Percentiles rank a stretch among this genome's conserved stretches.
phyloP scores from a whole-genome alignment of 208 protist genomes.

The Acanthamoeba culbertsoni region DNA sequence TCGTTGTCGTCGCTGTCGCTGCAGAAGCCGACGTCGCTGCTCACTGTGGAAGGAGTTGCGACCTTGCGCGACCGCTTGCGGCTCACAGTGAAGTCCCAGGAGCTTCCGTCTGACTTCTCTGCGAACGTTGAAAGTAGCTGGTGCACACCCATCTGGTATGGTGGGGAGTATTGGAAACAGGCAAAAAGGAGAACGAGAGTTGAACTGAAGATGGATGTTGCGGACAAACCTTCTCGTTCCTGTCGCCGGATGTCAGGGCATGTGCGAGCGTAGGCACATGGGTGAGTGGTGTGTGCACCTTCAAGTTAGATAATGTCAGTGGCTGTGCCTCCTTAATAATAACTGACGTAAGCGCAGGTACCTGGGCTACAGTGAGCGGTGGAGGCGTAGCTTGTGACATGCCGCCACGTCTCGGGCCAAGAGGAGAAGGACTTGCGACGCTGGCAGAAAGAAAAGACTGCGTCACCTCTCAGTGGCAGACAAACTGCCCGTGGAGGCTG shows the following conservation, averaged over 20 bases:
- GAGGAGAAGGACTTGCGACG: too few species aligned
- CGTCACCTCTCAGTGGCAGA: too few species aligned
- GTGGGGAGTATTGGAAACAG: neutral
- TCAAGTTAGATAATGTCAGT: neutral
- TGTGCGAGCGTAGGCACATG: neutral
- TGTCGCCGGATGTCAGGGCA: neutral
- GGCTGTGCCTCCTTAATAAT: too few species aligned
- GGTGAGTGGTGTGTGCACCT: neutral
- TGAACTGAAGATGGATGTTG: neutral
- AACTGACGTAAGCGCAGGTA: neutral
- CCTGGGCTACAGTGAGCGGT: neutral
- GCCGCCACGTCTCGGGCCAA: neutral
- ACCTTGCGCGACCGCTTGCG: slow-evolving; percentile 3
- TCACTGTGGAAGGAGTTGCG: neutral
- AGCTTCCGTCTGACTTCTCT: neutral
- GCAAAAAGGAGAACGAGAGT: neutral
- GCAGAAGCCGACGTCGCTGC: too few species aligned
- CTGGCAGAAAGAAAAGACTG: too few species aligned
- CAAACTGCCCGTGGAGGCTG: too few species aligned
- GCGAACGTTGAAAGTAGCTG: neutral
- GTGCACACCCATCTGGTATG: neutral
- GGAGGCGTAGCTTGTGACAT: neutral
- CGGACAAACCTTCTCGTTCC: neutral
- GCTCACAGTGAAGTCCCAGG: slow-evolving; percentile 18
- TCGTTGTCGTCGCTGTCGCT: neutral